These are phyloP conservation scores for Ophiostoma himal-ulmi DNA, from an alignment of 2,329 filamentous ascomycete genomes.

Conservation along the genomic window DNA sequence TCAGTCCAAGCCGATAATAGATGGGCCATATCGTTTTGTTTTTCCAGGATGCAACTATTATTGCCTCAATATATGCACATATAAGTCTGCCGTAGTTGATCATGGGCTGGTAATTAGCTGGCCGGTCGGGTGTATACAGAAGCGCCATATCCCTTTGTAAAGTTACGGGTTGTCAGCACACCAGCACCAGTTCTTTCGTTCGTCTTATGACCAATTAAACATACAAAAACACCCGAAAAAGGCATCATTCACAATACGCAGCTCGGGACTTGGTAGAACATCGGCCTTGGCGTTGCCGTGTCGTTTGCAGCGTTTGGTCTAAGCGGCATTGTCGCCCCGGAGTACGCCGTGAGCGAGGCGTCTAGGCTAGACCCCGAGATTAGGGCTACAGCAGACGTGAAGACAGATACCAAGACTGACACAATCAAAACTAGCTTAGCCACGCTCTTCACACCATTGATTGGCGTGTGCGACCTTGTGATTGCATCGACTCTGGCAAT, in stretches of 20 bases:
- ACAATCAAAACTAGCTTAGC: conserved; percentile 4
- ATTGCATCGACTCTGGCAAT: conserved; percentile 25
- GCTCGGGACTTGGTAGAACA: conserved; percentile 17
- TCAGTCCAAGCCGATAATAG: too few species aligned
- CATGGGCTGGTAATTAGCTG: too few species aligned
- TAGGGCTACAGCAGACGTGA: not conserved
- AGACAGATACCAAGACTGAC: not conserved
- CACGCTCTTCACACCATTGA: conserved; percentile 23
- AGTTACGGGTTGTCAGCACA: not conserved
- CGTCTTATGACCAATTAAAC: not conserved
- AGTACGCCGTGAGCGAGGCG: conserved; percentile 8
- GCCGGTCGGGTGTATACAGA: not conserved
- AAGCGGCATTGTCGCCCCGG: conserved; percentile 18
- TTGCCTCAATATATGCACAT: not conserved
- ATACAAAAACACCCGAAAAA: not conserved
- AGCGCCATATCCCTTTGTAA: not conserved
- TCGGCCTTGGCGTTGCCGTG: conserved; percentile 21
- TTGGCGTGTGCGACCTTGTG: conserved; percentile 26
- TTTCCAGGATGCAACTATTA: not conserved
- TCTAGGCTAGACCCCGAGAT: conserved; percentile 12
- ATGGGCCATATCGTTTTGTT: not conserved
- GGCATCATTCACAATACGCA: not conserved
- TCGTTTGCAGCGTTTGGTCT: conserved; percentile 19
- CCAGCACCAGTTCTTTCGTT: not conserved
- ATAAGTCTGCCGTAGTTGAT: not conserved